A percentile compares a stretch with the other conserved stretches of the same genome.
Conservation (phyloP, 331 rosid species). For the Acacia concinna region DNA sequence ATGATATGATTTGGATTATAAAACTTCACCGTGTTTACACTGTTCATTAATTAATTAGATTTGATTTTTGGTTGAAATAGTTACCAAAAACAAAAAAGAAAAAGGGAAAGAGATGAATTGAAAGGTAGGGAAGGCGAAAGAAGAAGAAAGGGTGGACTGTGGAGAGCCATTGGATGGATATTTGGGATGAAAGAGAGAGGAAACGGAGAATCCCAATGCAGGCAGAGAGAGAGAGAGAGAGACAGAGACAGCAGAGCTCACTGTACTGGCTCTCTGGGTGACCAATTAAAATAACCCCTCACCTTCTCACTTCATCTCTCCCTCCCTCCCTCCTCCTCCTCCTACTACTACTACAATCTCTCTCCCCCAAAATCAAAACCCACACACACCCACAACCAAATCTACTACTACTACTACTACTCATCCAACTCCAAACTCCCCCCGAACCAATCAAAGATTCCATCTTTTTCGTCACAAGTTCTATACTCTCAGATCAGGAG, state of each 20-base stretch:
- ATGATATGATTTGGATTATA: not conserved
- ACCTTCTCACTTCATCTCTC: not conserved
- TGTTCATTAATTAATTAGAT: too few species aligned
- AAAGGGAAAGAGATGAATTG: not conserved
- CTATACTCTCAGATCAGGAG: slow-evolving; percentile 25
- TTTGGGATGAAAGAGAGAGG: slow-evolving; percentile 32
- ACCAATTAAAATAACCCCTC: slow-evolving; percentile 49
- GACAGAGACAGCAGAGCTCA: slow-evolving; percentile 47
- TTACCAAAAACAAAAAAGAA: not conserved
- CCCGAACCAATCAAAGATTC: slow-evolving; percentile 37
- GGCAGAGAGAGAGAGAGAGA: slow-evolving; percentile 35
- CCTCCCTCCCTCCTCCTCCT: not conserved
- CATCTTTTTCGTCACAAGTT: slow-evolving; percentile 9
- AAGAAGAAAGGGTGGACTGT: slow-evolving; percentile 27
- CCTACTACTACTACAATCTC: not conserved
- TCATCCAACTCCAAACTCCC: not conserved
- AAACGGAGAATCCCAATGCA: slow-evolving; percentile 65
- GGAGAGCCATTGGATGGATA: slow-evolving; percentile 55
- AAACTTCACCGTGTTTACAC: not conserved
- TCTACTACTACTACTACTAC: not conserved
- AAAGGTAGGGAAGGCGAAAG: not conserved
- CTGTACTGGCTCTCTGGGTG: slow-evolving; percentile 39
- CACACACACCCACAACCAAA: not conserved
- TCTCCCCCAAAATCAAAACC: slow-evolving; percentile 6
- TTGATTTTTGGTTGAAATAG: not conserved